Evolutionary conservation across 345 rosid species (phyloP), one percentile per base, ranked within the genome.

Genomic region (Boechera divaricarpa): DNA sequence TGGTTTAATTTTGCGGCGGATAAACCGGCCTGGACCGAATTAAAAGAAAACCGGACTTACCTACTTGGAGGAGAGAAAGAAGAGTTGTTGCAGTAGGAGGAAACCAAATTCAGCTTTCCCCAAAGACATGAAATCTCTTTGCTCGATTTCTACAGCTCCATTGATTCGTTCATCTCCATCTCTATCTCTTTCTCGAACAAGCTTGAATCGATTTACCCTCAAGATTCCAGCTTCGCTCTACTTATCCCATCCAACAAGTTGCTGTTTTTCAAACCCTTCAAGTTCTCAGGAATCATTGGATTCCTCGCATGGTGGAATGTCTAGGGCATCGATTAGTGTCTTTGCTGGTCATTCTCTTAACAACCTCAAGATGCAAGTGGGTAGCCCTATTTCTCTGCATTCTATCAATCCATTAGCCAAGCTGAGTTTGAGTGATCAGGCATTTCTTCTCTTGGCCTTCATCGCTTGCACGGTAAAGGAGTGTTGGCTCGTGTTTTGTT

Each of bases 401-500:
- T 78, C 87, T 21, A 73, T 31, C 82, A 33, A 81, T 73, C 83
- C 73, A 13, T 65, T 82, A 33, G 79, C 82, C 1, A 84, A 85
- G 82, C 77, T 85, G 81, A 87, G 89, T 81, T 77, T 78, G 74
- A 78, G 75, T 52, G 96, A 89, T 76, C 94, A 92, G 63, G 94
- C 97, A 16, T 92, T 86, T 85, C 77, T 87, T 77, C 92, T 92
- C 55, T 67, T 88, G 47, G 67, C 96, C 28, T 95, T 95, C 77
- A 88, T 89, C 56, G 94, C 89, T 72, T 92, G 89, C 88, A 87
- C 94, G 90, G 98, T 92, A 72, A 53, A 48, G 11, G 3, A 42
- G 0, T 12, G 10, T 48, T 48, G 24, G 10, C 26, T 48, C 24
- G 53, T 16, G 10, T 47, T 44, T 29, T 44, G 31, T 6, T 6